Evolutionary conservation across 1,284 basidiomycete species (phyloP), one percentile per base, ranked within the genome.

Genomic region (Tetrapyrgos nigripes): DNA sequence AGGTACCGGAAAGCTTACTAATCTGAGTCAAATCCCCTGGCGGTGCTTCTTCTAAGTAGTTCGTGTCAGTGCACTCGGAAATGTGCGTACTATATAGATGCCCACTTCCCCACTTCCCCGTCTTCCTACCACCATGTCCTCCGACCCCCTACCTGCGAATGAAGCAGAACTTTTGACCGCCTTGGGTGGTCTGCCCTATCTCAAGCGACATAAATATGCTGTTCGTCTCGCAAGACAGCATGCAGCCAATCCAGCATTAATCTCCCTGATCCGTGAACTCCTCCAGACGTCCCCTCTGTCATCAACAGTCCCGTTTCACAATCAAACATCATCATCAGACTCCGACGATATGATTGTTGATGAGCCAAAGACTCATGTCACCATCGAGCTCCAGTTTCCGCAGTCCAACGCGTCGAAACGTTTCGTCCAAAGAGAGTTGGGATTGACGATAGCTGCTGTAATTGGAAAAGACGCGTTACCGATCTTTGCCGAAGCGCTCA

Each of bases 391-490:
- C 43, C 53, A 55, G 51, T 63, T 63, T 50, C 51, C 62, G 10
- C 62, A 63, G 52, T 61, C 55, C 29, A 63, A 56, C n/a, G 62
- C 62, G 8, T 63, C 62, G 21, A 63, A 63, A 50, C 57, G 55
- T 28, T 63, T 63, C 45, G 53, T 61, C 33, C 59, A 63, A 50
- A 56, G 62, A 33, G 59, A 63, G 43, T 23, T 63, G 21, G 62
- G 53, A 33, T 44, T 63, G 47, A 26, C 54, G 43, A 63, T 63
- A 59, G 62, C 59, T 24, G 47, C 53, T 29, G 55, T 50, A 43
- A 31, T 61, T 33, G 62, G 62, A 11, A 37, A 47, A 48, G 46
- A 57, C 33, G 62, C 56, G 24, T 50, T 63, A 47, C 62, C 59
- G 17, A 43, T 63, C 50, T 54, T 63, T 43, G 23, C 59, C 11